Conservation (phyloP, 495 filamentous ascomycete species). For the Hypoxylon subgilvum region DNA sequence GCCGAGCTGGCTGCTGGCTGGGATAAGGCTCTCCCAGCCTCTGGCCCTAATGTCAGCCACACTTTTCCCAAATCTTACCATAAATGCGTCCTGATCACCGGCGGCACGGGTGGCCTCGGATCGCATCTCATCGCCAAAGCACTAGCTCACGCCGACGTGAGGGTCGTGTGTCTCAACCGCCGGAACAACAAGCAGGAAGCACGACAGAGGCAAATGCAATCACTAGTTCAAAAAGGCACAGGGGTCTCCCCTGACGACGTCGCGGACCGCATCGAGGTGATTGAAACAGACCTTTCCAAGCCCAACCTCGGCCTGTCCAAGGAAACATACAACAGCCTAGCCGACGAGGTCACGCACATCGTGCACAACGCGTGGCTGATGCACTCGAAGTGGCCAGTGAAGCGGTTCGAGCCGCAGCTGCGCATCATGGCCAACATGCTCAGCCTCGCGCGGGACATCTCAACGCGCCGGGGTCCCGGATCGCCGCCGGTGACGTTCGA, state of each 20-base stretch:
- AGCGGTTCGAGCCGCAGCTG: conserved; percentile 55
- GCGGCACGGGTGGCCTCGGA: conserved; percentile 56
- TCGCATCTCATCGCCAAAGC: conserved; percentile 51
- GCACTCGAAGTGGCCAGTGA: conserved; percentile 48
- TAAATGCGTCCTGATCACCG: conserved; percentile 54
- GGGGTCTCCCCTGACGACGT: neutral
- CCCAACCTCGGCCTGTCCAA: conserved; percentile 51
- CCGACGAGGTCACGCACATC: conserved; percentile 54
- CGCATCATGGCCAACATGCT: conserved; percentile 51
- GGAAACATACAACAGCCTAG: conserved; percentile 45
- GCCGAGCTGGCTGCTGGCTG: conserved; percentile 6
- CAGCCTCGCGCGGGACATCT: conserved; percentile 46
- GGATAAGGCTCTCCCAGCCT: neutral
- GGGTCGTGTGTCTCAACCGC: conserved; percentile 57
- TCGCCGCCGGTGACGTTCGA: conserved; percentile 36
- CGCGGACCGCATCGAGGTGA: conserved; percentile 37
- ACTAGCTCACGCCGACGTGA: conserved; percentile 39
- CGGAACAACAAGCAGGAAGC: conserved; percentile 16
- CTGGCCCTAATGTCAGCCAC: neutral
- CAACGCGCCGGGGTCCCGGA: conserved; percentile 35
- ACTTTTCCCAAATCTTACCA: neutral
- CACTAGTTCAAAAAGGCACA: conserved; percentile 45
- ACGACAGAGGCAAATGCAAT: conserved; percentile 41
- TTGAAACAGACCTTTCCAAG: conserved; percentile 53
- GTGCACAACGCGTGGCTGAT: conserved; percentile 64